Evolutionary conservation across 2,329 filamentous ascomycete genomes (phyloP), one percentile per base, ranked within the genome.

Genomic region (Nothopassalora personata): DNA sequence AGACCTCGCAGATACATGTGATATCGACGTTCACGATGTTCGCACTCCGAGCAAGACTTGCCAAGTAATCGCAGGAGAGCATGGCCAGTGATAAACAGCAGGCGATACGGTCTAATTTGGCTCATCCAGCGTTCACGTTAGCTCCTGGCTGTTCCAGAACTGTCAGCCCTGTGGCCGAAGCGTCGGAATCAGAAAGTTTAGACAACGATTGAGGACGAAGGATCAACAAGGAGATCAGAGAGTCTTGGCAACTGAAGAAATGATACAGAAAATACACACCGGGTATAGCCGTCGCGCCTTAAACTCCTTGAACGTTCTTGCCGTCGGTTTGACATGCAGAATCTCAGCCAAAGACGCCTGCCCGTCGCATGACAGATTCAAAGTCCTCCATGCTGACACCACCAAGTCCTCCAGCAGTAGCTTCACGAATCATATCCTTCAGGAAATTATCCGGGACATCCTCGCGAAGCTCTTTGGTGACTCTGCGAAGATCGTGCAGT

Each of bases 371-470:
- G 5, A 96, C 89, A 56, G 84, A 84, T 74, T 91, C 88, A 75
- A 96, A 96, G 70, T 97, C 90, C 54, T 89, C 86, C 70, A 86
- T 79, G 45, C 80, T 84, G 9, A 96, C 93, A 7, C 89, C 90
- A 58, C 79, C 82, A 15, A 88, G 87, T 4, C 82, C 85, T 1
- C 90, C 91, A 2, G 89, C 90, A 74, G 95, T 97, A 52, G 93
- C 94, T 79, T 97, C 93, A 52, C 91, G 78, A 59, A 99, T 88
- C 94, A 99, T 99, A 77, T 97, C 91, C 76, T 84, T 85, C 70
- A 99, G 77, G 70, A 96, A 76, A 52, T 90, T 87, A 68, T 97
- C 94, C 60, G 85, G 84, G 27, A 96, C 86, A 54, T 86, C 90
- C 75, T 96, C 91, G 75, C 91, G 90, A 68, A 99, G 76, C 67